phyloP scores from a whole-genome alignment of 371 early-diverging fungal species.

The Chytridium lagenaria region DNA sequence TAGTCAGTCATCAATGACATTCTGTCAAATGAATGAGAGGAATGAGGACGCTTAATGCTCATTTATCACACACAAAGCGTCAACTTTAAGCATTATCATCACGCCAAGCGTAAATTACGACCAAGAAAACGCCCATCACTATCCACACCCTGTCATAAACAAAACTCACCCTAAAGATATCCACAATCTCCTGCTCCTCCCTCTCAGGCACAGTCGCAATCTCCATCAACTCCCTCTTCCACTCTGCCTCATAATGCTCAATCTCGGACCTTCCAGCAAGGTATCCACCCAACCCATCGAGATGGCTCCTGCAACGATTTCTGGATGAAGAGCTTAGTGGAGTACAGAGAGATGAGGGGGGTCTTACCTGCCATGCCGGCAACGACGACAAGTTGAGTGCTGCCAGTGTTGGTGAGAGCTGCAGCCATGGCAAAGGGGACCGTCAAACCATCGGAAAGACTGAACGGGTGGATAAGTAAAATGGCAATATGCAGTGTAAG shows the following conservation, averaged over 20 bases:
- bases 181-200: slow-evolving; percentile 68
- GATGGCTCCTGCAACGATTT: slow-evolving; percentile 73
- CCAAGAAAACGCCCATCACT: too few relatives aligned
- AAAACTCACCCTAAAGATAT: slow-evolving; percentile 43
- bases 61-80: too few relatives aligned
- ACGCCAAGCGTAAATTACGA: too few relatives aligned
- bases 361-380: slow-evolving; percentile 68
- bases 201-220: slow-evolving; percentile 64
- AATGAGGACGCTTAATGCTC: too few relatives aligned
- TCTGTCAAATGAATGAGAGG: too few relatives aligned
- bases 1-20: too few relatives aligned
- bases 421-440: slow-evolving; percentile 82
- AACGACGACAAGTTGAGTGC: slow-evolving; percentile 66
- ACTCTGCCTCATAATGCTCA: slow-evolving; percentile 73
- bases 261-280: slow-evolving; percentile 70
- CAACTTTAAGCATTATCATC: too few relatives aligned
- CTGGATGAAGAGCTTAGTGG: slow-evolving; percentile 34
- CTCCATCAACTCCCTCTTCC: slow-evolving; percentile 63
- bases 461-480: slow-evolving; percentile 16
- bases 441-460: slow-evolving; percentile 74
- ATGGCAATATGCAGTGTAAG: neutral
- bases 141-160: too few relatives aligned
- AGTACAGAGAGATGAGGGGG: neutral
- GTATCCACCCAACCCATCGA: slow-evolving; percentile 69
- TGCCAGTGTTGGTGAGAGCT: slow-evolving; percentile 67